Conservation (phyloP, 441 rosid genomes). For the Lepidium campestre region DNA sequence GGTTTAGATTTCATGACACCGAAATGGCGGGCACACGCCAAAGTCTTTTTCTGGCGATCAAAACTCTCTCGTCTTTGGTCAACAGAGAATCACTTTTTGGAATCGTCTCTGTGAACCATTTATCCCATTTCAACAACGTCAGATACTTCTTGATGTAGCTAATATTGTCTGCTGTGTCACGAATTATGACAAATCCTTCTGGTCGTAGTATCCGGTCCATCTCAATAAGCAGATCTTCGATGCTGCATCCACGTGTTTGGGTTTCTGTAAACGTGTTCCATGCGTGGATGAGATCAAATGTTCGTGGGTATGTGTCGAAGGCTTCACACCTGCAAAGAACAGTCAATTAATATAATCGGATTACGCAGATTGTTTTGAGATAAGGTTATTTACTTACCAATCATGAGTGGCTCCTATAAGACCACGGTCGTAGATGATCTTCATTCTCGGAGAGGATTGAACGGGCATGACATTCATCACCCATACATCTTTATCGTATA, state of each 20-base stretch:
- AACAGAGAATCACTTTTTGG: slow-evolving; percentile 73
- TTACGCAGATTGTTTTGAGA: not conserved
- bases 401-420: slow-evolving; percentile 92
- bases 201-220: slow-evolving; percentile 92
- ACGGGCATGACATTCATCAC: slow-evolving; percentile 89
- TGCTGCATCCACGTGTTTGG: slow-evolving; percentile 54
- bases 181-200: slow-evolving; percentile 74
- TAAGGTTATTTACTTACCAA: slow-evolving; percentile 43
- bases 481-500: slow-evolving; percentile 78
- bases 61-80: slow-evolving; percentile 55
- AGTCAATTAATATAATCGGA: not conserved
- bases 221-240: slow-evolving; percentile 80
- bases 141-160: slow-evolving; percentile 49
- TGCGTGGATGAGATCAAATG: slow-evolving; percentile 93
- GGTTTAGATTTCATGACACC: not conserved
- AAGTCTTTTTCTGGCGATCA: slow-evolving; percentile 75
- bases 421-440: slow-evolving; percentile 84
- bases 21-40: slow-evolving; percentile 38
- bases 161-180: slow-evolving; percentile 67
- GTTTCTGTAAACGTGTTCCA: slow-evolving; percentile 74
- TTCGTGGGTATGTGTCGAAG: slow-evolving; percentile 91
- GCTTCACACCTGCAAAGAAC: slow-evolving; percentile 73
- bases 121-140: slow-evolving; percentile 81
- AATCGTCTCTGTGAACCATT: slow-evolving; percentile 69
- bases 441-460: slow-evolving; percentile 54